phyloP scores from a whole-genome alignment of 805 yeast species.

The Ogataea paraovalis region DNA sequence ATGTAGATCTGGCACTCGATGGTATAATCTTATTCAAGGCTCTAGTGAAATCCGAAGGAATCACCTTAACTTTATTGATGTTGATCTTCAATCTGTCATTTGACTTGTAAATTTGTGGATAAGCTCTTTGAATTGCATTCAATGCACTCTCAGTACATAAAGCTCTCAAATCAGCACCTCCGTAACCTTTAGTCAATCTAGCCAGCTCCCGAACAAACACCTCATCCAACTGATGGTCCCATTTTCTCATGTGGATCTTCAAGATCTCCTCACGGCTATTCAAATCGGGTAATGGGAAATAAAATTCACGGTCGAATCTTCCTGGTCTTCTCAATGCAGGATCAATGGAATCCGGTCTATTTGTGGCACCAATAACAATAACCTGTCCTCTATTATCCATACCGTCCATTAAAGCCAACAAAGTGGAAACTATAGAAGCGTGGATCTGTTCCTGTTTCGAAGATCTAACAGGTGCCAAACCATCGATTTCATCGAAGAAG shows the following conservation, averaged over 20 bases:
- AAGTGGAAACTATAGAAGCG: constrained; percentile 92
- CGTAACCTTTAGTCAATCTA: constrained; percentile 85
- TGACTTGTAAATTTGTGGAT: constrained; percentile 86
- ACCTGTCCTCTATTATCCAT: constrained; percentile 99
- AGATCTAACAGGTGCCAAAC: constrained; percentile 95
- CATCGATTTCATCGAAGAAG: constrained; percentile 97
- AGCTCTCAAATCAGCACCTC: constrained; percentile 96
- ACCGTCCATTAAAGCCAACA: constrained; percentile 96
- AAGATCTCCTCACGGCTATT: constrained; percentile 76
- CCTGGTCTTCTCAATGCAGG: constrained; percentile 98
- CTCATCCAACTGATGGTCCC: constrained; percentile 71
- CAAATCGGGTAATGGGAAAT: constrained; percentile 86
- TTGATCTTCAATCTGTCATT: constrained; percentile 70
- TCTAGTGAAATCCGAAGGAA: constrained; percentile 77
- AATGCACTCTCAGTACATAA: constrained; percentile 94
- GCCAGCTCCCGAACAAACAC: constrained; percentile 66
- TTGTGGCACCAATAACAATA: constrained; percentile 96
- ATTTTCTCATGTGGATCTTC: constrained; percentile 79
- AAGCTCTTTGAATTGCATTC: constrained; percentile 83
- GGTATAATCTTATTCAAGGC: constrained; percentile 88
- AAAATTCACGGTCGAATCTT: constrained; percentile 93
- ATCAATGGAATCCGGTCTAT: constrained; percentile 96
- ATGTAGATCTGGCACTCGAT: constrained; percentile 82
- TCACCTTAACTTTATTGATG: constrained; percentile 66
- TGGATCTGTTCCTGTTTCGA: constrained; percentile 98